Evolutionary conservation across 257 asterid species (phyloP), one percentile per base, ranked within the genome.

Genomic region (Solanum chaucha): DNA sequence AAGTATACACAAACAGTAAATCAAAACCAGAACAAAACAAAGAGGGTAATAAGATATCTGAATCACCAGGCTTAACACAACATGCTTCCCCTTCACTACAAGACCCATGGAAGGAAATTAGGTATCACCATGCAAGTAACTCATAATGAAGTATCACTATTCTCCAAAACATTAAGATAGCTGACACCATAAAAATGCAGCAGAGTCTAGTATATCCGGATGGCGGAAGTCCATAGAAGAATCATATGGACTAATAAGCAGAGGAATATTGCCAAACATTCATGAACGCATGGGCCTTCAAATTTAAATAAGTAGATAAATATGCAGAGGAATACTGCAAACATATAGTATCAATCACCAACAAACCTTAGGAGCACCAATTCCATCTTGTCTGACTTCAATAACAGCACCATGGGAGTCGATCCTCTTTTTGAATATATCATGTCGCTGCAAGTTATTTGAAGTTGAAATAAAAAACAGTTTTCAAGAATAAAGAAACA

Each of bases 291-390:
- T 48, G 17, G 19, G 44, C 44, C 85, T 81, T 81, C 68, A 81
- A 28, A 9, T 81, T 48, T 51, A 81, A 81, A 81, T 17, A 44
- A 44, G 65, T 48, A 81, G 19, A 81, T 17, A 46, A 81, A 48
- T 10, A 81, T 19, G 85, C 30, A 5, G 10, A 5, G 44, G 67
- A 48, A 81, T 81, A 48, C 85, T 28, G 19, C 19, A 48, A 48
- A 81, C 44, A 46, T 28, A 17, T 28, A 48, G 10, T 28, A 48
- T 81, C 30, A 19, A 48, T 81, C 85, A 48, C 20, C 85, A 81
- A 81, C 44, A 30, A 81, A 97, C 99, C 98, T 93, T 93, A 59
- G 99, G 96, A 30, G 99, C 98, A 88, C 99, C 99, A 86, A 97
- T 96, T 87, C 95, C 96, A 35, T 95, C 98, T 89, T 93, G 96